Evolutionary conservation across 768 basidiomycete genomes (phyloP), one percentile per base, ranked within the genome.

Genomic region (Galerina marginata): DNA sequence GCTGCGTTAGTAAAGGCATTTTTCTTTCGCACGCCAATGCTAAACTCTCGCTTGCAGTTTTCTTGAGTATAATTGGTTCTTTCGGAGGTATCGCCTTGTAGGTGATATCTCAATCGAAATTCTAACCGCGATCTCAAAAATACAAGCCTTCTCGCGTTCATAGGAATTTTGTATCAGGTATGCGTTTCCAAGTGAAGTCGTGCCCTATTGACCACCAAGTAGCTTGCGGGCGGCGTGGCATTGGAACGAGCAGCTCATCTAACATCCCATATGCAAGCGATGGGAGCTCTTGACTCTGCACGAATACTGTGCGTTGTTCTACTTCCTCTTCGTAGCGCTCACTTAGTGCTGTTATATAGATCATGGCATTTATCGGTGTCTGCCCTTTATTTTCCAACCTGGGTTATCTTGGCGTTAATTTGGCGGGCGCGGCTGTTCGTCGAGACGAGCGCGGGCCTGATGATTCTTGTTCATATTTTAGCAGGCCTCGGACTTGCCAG

Each of bases 251-350:
- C 91, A 0, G 81, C 75, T 54, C 70, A 80, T 11, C 69, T 92
- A 44, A 91, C 92, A 0, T 75, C 83, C 9, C 90, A 93, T 67
- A 84, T 93, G 80, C 87, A 88, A 68, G 90, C 84, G 3, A 93
- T 93, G 92, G 92, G 92, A 4, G 78, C 92, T 12, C 73, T 83
- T 7, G 90, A 92, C 67, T 85, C 85, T 1, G 89, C 91, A 10
- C 80, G 90, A 39, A 59, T 65, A 42, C n/a, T 65, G 67, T 65
- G 38, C 14, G 60, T 58, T 43, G 4, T 12, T 51, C 4, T 9
- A 4, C 9, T 16, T 12, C 23, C n/a, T 40, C 4, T 12, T 43
- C 40, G 20, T 12, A 23, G 4, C 16, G 36, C 25, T 47, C 23
- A 46, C 42, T 39, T 61, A 3, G 53, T 42, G 61, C 42, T 64